These are phyloP conservation scores for Senna siamea DNA, from an alignment of 306 rosid species.

Conservation along the genomic window DNA sequence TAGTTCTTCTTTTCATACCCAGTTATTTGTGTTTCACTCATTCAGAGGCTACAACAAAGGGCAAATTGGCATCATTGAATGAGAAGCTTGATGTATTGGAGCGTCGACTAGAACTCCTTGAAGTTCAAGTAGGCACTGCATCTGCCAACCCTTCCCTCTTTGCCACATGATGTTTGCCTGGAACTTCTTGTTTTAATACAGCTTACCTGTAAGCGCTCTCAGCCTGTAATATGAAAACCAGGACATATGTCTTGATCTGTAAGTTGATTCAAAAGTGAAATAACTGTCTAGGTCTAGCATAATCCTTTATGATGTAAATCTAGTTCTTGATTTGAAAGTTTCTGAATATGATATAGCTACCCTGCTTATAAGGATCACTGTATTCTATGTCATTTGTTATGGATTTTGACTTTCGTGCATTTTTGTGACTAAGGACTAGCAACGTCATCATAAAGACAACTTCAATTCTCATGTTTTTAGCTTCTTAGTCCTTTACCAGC, in stretches of 20 bases:
- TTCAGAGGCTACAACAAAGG: conserved; percentile 97
- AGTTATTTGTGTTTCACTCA: conserved; percentile 25
- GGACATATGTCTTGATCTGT: conserved; percentile 31
- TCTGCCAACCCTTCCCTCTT: conserved; percentile 88
- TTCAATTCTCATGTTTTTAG: too few species aligned
- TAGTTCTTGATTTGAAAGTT: conserved; percentile 29
- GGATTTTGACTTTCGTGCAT: too few species aligned
- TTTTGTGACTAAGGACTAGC: conserved; percentile 7
- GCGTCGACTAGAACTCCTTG: conserved; percentile 81
- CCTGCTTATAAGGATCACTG: background rate
- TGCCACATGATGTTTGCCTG: conserved; percentile 54
- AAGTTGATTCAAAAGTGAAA: conserved; percentile 23
- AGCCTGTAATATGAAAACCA: conserved; percentile 41
- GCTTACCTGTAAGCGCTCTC: conserved; percentile 43
- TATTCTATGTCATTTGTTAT: background rate
- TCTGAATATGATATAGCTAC: conserved; percentile 19
- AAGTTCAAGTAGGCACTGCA: conserved; percentile 94
- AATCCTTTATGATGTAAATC: conserved; percentile 30
- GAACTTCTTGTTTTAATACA: conserved; percentile 28
- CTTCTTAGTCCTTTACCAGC: too few species aligned
- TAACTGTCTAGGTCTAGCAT: conserved; percentile 12
- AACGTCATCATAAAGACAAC: background rate
- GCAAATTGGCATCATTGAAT: conserved; percentile 91
- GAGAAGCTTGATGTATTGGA: conserved; percentile 95
- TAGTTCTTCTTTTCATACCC: background rate